A percentile compares a stretch with the other conserved stretches of the same genome.
These are phyloP conservation scores for Takashimella tepidaria DNA, from an alignment of 1,284 basidiomycete genomes.

Conservation along the genomic window DNA sequence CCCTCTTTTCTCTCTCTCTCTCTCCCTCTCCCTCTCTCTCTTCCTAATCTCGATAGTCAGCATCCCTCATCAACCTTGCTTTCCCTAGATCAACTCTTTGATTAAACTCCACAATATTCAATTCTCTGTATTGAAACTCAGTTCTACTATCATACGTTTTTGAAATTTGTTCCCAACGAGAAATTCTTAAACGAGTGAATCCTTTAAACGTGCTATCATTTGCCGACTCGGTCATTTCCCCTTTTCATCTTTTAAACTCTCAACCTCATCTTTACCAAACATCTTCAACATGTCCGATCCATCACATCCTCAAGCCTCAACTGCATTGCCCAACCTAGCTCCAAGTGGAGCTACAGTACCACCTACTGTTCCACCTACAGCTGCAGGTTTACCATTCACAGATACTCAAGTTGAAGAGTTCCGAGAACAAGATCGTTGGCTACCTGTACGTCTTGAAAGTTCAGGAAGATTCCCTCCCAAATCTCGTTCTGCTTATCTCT, in stretches of 20 bases:
- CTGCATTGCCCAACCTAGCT: constrained; percentile 10
- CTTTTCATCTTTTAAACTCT: not conserved
- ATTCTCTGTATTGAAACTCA: no score
- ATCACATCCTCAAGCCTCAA: not conserved
- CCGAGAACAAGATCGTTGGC: constrained; percentile 82
- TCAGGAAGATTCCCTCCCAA: no score
- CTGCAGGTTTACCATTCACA: constrained; percentile 54
- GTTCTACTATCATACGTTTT: no score
- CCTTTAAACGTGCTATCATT: no score
- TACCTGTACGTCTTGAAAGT: constrained; percentile 66
- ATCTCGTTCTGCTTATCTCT: not conserved
- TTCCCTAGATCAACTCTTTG: not conserved
- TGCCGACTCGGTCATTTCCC: not conserved
- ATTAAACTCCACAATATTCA: not conserved
- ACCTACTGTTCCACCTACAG: constrained; percentile 10
- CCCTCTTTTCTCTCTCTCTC: not conserved
- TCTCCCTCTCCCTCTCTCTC: not conserved
- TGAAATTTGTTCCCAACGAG: no score
- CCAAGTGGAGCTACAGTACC: constrained; percentile 10
- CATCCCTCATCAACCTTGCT: not conserved
- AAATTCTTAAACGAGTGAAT: no score
- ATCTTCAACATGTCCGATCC: not conserved
- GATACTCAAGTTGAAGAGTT: constrained; percentile 88
- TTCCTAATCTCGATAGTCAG: not conserved
- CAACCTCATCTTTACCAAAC: constrained; percentile 1